phyloP scores from a whole-genome alignment of 257 asterid genomes.

The Nicotiana paniculata region DNA sequence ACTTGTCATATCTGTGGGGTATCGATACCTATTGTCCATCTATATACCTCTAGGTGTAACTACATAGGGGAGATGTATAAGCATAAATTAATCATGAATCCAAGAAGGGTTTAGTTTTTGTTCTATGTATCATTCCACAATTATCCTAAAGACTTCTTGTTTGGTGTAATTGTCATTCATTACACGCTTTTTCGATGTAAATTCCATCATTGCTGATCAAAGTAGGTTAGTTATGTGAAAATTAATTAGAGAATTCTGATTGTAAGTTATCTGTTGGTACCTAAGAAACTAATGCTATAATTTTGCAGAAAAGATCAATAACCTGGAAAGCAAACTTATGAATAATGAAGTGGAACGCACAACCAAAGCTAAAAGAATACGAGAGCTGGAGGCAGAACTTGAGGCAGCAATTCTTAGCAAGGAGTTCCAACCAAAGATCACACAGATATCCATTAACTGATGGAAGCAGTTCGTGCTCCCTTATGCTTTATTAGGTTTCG shows the following conservation, averaged over 20 bases:
- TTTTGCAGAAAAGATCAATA: constrained; percentile 24
- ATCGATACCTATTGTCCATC: not conserved
- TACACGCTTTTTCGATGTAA: not conserved
- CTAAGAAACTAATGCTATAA: not conserved
- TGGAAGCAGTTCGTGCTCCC: not conserved
- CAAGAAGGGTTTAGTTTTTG: not conserved
- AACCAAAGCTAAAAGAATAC: constrained; percentile 22
- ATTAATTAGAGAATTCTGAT: not conserved
- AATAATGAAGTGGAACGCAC: constrained; percentile 27
- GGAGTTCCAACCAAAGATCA: constrained; percentile 23
- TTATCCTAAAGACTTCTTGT: not conserved
- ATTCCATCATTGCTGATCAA: not conserved
- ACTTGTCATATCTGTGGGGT: not conserved
- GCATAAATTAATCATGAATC: not conserved
- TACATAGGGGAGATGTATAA: not conserved
- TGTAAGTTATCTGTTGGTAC: not conserved
- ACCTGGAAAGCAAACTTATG: constrained; percentile 29
- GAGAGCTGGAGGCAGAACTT: constrained; percentile 30
- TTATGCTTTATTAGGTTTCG: not conserved
- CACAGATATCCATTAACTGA: constrained; percentile 29
- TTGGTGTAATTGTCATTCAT: not conserved
- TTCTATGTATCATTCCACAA: not conserved
- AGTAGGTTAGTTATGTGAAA: not conserved
- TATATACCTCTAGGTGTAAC: not conserved
- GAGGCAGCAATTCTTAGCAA: constrained; percentile 22